These are phyloP conservation scores for Vitis cinerea DNA, from an alignment of 164 flowering plant species.

Conservation along the genomic window DNA sequence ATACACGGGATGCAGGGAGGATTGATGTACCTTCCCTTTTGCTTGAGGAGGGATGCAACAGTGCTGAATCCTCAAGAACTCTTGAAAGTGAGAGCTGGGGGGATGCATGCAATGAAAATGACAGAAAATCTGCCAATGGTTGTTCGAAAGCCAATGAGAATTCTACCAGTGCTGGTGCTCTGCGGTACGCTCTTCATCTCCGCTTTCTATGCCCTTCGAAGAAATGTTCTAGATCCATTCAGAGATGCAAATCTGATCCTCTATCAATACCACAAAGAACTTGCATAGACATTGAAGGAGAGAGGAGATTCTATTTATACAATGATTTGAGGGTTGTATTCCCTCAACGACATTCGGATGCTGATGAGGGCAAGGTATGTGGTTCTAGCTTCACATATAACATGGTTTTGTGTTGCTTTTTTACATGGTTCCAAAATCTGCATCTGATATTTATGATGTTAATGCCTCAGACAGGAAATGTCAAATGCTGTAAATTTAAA, in stretches of 20 bases:
- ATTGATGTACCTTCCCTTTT: constrained; percentile 5
- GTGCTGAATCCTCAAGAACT: constrained; percentile 13
- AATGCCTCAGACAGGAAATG: not conserved
- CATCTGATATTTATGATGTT: not conserved
- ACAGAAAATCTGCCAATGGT: constrained; percentile 10
- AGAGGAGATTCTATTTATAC: constrained; percentile 39
- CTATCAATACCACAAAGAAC: constrained; percentile 11
- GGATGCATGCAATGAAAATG: constrained; percentile 23
- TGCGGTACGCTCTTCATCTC: constrained; percentile 46
- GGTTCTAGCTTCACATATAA: not conserved
- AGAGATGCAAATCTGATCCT: constrained; percentile 20
- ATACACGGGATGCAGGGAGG: constrained; percentile 12
- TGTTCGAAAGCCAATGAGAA: constrained; percentile 27
- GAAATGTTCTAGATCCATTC: constrained; percentile 21
- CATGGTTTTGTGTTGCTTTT: not conserved
- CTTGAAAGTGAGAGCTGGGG: constrained; percentile 11
- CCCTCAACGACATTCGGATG: constrained; percentile 47
- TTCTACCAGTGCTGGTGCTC: constrained; percentile 23
- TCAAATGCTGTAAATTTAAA: not conserved
- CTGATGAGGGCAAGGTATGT: constrained; percentile 49
- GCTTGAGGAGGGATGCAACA: constrained; percentile 11
- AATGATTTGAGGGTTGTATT: constrained; percentile 48
- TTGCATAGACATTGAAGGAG: constrained; percentile 12
- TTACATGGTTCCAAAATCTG: not conserved
- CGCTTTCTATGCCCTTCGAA: constrained; percentile 42